Percentiles rank a stretch among this genome's conserved stretches.
These are phyloP conservation scores for Areca catechu DNA, from an alignment of 176 grass and related monocot species.

Conservation along the genomic window DNA sequence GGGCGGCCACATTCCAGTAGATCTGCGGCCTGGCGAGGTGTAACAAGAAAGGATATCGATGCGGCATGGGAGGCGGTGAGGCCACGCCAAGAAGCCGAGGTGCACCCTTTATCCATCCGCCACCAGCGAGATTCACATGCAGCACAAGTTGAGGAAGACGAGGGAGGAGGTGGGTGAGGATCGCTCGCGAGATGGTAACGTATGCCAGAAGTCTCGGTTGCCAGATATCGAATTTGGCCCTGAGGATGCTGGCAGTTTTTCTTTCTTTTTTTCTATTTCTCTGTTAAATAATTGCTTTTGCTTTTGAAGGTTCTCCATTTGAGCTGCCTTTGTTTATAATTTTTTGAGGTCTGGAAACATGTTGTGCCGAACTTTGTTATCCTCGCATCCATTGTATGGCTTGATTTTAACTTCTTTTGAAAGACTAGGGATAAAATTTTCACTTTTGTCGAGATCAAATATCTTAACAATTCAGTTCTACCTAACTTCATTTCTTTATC, in stretches of 20 bases:
- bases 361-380: no score
- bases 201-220: constrained; percentile 82
- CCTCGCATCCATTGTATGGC: no score
- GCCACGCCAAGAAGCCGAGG: constrained; percentile 46
- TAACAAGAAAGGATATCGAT: constrained; percentile 61
- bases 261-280: neutral
- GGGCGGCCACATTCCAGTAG: constrained; percentile 54
- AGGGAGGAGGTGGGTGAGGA: constrained; percentile 21
- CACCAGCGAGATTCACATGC: constrained; percentile 55
- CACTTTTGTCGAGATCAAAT: no score
- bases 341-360: no score
- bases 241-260: constrained; percentile 90
- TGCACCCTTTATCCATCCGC: constrained; percentile 87
- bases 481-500: no score
- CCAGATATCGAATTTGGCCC: constrained; percentile 83
- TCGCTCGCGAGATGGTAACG: constrained; percentile 33
- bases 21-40: constrained; percentile 79
- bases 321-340: no score
- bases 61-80: constrained; percentile 92
- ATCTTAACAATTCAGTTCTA: no score
- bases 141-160: constrained; percentile 27
- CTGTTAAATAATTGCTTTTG: neutral
- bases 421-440: no score
- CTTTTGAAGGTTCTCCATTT: no score
- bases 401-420: no score